These are phyloP conservation scores for Phytopythium chamaehyphon DNA, from an alignment of 352 stramenopile species.

Conservation along the genomic window DNA sequence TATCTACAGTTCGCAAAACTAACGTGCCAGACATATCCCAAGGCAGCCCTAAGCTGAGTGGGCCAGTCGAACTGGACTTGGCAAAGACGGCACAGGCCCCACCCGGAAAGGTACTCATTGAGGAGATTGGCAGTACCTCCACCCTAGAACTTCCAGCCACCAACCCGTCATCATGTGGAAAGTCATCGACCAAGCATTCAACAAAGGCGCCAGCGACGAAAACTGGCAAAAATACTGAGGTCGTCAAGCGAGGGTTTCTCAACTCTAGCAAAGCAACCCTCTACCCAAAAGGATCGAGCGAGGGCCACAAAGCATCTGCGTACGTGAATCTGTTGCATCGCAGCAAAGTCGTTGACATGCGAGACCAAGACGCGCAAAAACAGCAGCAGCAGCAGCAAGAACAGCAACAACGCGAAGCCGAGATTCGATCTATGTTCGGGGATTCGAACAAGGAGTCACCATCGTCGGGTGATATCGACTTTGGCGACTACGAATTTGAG, in stretches of 20 bases:
- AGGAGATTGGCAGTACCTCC: slow-evolving; percentile 26
- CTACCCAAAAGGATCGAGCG: slow-evolving; percentile 68
- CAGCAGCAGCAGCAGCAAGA: slow-evolving; percentile 32
- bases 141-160: background rate
- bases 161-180: background rate
- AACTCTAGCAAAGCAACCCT: slow-evolving; percentile 54
- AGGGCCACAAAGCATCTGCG: slow-evolving; percentile 55
- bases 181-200: background rate
- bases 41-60: slow-evolving; percentile 1
- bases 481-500: slow-evolving; percentile 73
- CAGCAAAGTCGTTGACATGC: slow-evolving; percentile 79
- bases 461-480: slow-evolving; percentile 32
- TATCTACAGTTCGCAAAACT: too few species aligned
- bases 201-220: slow-evolving; percentile 4
- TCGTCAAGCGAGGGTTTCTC: slow-evolving; percentile 77
- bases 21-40: background rate
- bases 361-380: slow-evolving; percentile 22
- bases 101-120: slow-evolving; percentile 32
- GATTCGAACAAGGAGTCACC: slow-evolving; percentile 1
- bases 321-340: slow-evolving; percentile 79
- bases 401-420: slow-evolving; percentile 13
- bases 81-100: background rate
- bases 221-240: slow-evolving; percentile 12
- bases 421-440: slow-evolving; percentile 20
- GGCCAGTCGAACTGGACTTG: slow-evolving; percentile 1